Base-by-base conservation (phyloP, 768 basidiomycete species). In the Suillus lakei region DNA sequence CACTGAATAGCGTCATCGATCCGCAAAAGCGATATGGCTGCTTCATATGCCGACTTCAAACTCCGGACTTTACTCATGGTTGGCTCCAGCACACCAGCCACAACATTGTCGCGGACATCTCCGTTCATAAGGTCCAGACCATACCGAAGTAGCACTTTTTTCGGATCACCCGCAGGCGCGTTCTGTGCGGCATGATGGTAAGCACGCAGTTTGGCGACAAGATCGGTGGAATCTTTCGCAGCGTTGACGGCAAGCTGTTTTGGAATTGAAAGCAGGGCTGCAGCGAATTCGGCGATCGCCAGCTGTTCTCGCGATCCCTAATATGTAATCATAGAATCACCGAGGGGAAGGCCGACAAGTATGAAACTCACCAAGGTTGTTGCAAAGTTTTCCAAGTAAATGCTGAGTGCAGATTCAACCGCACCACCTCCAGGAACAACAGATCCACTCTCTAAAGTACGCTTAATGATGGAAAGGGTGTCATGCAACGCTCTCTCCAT, bases 401-500 rank as follows among this genome's bases (percentile, higher is more conserved):
- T 96, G 77, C 94, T 97, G 60, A 99, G 83, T 5, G 97, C 97
- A 44, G 93, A 94, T 79, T 99, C 97, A 13, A 98, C 96, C 6
- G 98, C 96, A 64, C 97, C 98, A 61, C 98, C 98, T 62, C 97
- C 98, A 1, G 98, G 96, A 12, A 99, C 96, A 30, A 99, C 96
- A 38, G 91, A 79, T 10, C 97, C 98, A 70, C 95, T 96, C 83
- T 99, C 98, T 55, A 99, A 80, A 6, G 98, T 99, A 64, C 97
- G 88, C 83, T 99, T 99, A 82, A 98, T 95, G 71, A 98, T 86
- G 34, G 93, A 97, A 67, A 99, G 78, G 2, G 93, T 92, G 76
- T 99, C 98, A 75, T 99, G 97, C 70, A 99, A 78, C 0, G 95
- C 91, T 56, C 98, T 84, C 80, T 99, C 98, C 98, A 99, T 99